phyloP scores from a whole-genome alignment of 148 eudicot genomes.

The Linanthus parryae region DNA sequence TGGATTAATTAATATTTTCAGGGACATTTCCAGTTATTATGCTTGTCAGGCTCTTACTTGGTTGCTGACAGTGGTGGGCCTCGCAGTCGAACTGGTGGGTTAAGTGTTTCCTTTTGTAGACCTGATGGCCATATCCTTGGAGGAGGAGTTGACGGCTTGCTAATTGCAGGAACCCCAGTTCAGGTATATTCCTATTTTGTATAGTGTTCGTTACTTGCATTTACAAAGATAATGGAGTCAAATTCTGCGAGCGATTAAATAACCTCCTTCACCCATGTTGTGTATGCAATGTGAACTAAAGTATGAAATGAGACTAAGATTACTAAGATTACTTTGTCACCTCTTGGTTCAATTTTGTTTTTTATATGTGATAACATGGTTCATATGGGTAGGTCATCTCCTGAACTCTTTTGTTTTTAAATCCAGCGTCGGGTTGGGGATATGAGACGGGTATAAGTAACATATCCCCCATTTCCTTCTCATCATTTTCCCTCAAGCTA shows the following conservation, averaged over 20 bases:
- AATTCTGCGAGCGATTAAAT: not conserved
- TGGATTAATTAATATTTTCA: slow-evolving; percentile 23
- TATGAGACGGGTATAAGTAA: too few relatives aligned
- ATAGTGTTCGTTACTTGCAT: not conserved
- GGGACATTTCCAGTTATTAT: slow-evolving; percentile 88
- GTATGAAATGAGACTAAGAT: not conserved
- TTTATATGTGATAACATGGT: too few relatives aligned
- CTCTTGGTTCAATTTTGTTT: too few relatives aligned
- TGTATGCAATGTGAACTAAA: not conserved
- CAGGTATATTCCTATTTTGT: slow-evolving; percentile 42
- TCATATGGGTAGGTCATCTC: too few relatives aligned
- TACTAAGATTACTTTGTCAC: not conserved
- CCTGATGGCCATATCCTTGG: slow-evolving; percentile 87
- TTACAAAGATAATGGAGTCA: not conserved
- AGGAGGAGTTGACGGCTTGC: slow-evolving; percentile 78
- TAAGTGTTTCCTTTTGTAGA: slow-evolving; percentile 72
- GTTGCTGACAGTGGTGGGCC: slow-evolving; percentile 62
- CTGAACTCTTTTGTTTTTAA: too few relatives aligned
- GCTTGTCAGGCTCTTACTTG: slow-evolving; percentile 88
- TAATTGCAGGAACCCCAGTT: slow-evolving; percentile 65
- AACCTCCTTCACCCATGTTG: not conserved
- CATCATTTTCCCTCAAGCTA: too few relatives aligned
- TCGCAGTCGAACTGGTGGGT: slow-evolving; percentile 72
- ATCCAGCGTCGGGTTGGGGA: too few relatives aligned
- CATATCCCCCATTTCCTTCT: too few relatives aligned